Evolutionary conservation across 768 basidiomycete species (phyloP).

Genomic region (Dentipellis fragilis): DNA sequence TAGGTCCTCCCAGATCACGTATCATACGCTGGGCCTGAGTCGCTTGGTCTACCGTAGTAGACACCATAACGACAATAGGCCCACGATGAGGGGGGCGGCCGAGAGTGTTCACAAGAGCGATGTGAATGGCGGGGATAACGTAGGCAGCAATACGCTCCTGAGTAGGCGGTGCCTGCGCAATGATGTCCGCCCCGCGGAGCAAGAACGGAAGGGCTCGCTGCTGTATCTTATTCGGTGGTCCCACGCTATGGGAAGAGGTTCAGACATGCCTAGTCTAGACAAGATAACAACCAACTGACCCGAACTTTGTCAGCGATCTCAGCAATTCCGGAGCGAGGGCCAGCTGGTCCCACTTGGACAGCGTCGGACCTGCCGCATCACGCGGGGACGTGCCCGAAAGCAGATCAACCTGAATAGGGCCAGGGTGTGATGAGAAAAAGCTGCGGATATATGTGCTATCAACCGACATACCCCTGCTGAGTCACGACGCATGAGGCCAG

Average conservation of each 20-base stretch:
- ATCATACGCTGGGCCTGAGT: conserved; percentile 95
- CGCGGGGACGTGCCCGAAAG: conserved; percentile 46
- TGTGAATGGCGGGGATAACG: conserved; percentile 83
- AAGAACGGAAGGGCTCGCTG: conserved; percentile 94
- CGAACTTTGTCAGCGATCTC: conserved; percentile 85
- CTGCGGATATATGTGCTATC: conserved; percentile 8
- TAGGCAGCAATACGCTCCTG: conserved; percentile 98
- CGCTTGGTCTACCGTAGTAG: conserved; percentile 97
- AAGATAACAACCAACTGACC: conserved; percentile 41
- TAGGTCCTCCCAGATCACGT: conserved; percentile 85
- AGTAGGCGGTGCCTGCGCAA: conserved; percentile 97
- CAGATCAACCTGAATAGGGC: conserved; percentile 34
- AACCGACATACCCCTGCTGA: neutral
- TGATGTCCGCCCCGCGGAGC: conserved; percentile 88
- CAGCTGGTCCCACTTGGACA: conserved; percentile 96
- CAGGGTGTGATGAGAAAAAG: too few species aligned
- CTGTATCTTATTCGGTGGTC: conserved; percentile 98
- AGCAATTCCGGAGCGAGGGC: conserved; percentile 78
- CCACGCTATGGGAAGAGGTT: conserved; percentile 46
- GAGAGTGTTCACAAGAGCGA: conserved; percentile 57
- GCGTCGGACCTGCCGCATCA: conserved; percentile 59
- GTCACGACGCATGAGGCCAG: conserved; percentile 60
- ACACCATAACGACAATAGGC: conserved; percentile 86
- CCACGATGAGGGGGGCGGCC: conserved; percentile 57
- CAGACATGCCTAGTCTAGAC: neutral